Base-by-base conservation (phyloP, 257 asterid genomes). In the Craterostigma plantagineum region DNA sequence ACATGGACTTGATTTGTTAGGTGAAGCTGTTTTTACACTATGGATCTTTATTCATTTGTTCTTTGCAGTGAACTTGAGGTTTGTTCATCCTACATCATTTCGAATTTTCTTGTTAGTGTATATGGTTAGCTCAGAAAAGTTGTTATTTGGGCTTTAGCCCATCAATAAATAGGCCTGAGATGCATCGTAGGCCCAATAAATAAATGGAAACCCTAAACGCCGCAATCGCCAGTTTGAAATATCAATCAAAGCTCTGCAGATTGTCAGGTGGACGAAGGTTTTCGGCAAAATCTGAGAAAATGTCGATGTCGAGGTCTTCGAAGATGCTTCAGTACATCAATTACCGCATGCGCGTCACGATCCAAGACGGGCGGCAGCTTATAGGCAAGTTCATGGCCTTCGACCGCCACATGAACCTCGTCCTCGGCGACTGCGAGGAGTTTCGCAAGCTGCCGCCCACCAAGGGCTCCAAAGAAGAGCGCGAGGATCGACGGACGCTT, bases 301-400 rank as follows among this genome's bases (percentile, higher is more conserved):
- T 85, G 96, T 81, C 96, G 83, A 81, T 85, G 94, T 77, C 94
- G 35, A 85, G 77, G 81, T 72, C 86, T 47, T 85, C 96, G 3
- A 85, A 85, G 71, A 85, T 81, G 94, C 91, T 85, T 7, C 94
- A 85, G 10, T 77, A 77, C 76, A 85, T 85, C 52, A 81, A 81
- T 44, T 85, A 85, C 73, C 76, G 96, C 0, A 85, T 85, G 96
- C 74, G 96, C 11, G 94, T 85, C 27, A 85, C 92, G 46, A 85
- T 85, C 64, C 90, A 75, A 14, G 96, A 81, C 43, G 94, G 91
- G 35, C 96, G 96, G 35, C 94, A 85, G 44, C 61, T 85, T 39
- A 66, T 85, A 58, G 96, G 94, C 0, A 85, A 85, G 42, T 85
- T 85, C 73, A 81, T 85, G 96, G 96, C 94, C 1, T 81, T 84